Percentiles rank a stretch among this genome's conserved stretches.
Evolutionary conservation across 2,329 filamentous ascomycete species (phyloP).

Genomic region (Sclerotinia nivalis): DNA sequence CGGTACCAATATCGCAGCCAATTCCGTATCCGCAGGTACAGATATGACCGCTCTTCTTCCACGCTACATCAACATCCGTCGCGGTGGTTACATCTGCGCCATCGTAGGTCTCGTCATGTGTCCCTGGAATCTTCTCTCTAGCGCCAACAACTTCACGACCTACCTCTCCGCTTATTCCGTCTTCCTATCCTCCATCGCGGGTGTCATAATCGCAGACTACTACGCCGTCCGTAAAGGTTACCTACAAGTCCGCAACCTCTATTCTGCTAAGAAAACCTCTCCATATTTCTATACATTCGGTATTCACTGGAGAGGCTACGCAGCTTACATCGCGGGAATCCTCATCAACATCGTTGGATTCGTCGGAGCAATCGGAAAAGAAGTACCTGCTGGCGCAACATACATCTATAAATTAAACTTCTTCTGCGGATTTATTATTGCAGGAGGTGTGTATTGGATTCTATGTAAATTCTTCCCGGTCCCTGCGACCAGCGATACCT

Average conservation of each 20-base stretch:
- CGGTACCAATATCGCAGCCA: conserved; percentile 85
- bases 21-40: conserved; percentile 74
- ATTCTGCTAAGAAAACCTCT: conserved; percentile 64
- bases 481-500: conserved; percentile 70
- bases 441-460: conserved; percentile 64
- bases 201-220: conserved; percentile 89
- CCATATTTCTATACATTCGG: conserved; percentile 76
- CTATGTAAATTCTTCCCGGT: conserved; percentile 71
- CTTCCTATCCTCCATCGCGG: conserved; percentile 89
- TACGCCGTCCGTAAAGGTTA: conserved; percentile 83
- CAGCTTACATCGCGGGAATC: conserved; percentile 79
- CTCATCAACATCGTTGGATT: conserved; percentile 92
- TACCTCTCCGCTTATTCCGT: conserved; percentile 92
- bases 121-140: conserved; percentile 76
- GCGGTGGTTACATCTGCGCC: conserved; percentile 85
- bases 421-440: conserved; percentile 79
- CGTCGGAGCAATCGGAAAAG: conserved; percentile 71
- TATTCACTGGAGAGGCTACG: conserved; percentile 81
- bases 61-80: conserved; percentile 79
- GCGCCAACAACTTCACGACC: conserved; percentile 81
- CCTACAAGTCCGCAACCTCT: conserved; percentile 75
- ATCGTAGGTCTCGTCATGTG: conserved; percentile 80
- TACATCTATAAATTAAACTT: conserved; percentile 93
- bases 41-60: conserved; percentile 81
- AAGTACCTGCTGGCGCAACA: conserved; percentile 73